Percentiles rank a stretch among this genome's conserved stretches.
Conservation (phyloP, 2,329 filamentous ascomycete genomes). For the Venturia pyrina region DNA sequence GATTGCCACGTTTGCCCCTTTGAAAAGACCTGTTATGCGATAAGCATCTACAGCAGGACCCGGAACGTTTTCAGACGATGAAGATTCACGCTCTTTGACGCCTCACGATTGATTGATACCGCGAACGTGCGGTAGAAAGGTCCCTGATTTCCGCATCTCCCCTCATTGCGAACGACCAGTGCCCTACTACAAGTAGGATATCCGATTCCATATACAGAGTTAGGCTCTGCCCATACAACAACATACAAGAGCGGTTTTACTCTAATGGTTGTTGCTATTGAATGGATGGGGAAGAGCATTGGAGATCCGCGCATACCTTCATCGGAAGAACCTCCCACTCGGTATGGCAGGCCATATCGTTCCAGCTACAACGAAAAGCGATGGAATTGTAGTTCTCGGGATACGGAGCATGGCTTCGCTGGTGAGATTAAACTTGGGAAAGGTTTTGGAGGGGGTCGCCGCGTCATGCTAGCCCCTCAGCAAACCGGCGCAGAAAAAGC, state of each 20-base stretch:
- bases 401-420: too few relatives aligned
- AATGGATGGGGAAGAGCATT: background rate
- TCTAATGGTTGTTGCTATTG: background rate
- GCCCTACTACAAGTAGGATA: background rate
- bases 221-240: background rate
- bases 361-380: too few relatives aligned
- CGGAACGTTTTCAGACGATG: background rate
- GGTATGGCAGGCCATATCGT: too few relatives aligned
- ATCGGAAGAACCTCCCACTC: too few relatives aligned
- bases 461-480: too few relatives aligned
- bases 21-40: background rate
- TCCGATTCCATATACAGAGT: background rate
- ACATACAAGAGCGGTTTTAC: background rate
- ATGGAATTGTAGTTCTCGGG: too few relatives aligned
- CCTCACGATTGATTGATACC: background rate
- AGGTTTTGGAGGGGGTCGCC: too few relatives aligned
- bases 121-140: background rate
- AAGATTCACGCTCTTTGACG: background rate
- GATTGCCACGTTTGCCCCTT: background rate
- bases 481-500: too few relatives aligned
- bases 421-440: too few relatives aligned
- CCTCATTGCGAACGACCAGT: background rate
- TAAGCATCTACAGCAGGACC: background rate
- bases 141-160: background rate
- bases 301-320: background rate